phyloP scores from a whole-genome alignment of 2,329 filamentous ascomycete species.

The Penicillium sp. region DNA sequence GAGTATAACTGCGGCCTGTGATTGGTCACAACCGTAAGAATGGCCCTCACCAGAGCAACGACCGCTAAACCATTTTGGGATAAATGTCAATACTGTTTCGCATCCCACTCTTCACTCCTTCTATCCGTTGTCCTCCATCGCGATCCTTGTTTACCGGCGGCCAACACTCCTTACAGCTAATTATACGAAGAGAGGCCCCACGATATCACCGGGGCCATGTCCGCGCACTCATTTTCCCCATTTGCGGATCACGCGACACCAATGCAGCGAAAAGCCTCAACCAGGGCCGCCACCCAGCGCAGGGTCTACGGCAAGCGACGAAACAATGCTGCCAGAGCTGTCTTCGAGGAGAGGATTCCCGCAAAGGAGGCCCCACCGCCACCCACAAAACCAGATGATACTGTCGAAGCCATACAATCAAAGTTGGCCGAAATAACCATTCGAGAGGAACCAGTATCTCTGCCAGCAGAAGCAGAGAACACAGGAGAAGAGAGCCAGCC shows the following conservation, averaged over 20 bases:
- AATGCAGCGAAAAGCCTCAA: conserved; percentile 18
- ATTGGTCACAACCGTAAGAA: conserved; percentile 8
- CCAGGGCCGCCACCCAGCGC: conserved; percentile 26
- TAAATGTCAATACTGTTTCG: conserved; percentile 26
- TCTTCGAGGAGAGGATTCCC: conserved; percentile 33
- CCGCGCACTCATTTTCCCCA: conserved; percentile 11
- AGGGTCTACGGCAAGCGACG: conserved; percentile 37
- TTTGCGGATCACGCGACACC: conserved; percentile 18
- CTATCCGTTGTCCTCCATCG: neutral
- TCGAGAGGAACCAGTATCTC: conserved; percentile 8
- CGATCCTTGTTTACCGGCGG: neutral
- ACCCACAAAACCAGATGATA: conserved; percentile 7
- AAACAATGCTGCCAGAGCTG: conserved; percentile 33
- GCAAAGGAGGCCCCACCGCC: conserved; percentile 2
- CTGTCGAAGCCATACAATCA: conserved; percentile 22
- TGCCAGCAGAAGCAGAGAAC: neutral
- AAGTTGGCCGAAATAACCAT: conserved; percentile 30
- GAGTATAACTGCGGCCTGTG: conserved; percentile 3
- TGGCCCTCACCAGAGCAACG: conserved; percentile 26
- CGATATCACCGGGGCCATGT: conserved; percentile 7
- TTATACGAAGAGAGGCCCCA: neutral
- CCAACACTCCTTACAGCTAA: neutral
- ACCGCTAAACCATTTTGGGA: conserved; percentile 23
- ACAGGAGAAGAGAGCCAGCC: neutral
- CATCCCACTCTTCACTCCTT: neutral